phyloP scores from a whole-genome alignment of 306 rosid species.

The Cucurbita maxima region DNA sequence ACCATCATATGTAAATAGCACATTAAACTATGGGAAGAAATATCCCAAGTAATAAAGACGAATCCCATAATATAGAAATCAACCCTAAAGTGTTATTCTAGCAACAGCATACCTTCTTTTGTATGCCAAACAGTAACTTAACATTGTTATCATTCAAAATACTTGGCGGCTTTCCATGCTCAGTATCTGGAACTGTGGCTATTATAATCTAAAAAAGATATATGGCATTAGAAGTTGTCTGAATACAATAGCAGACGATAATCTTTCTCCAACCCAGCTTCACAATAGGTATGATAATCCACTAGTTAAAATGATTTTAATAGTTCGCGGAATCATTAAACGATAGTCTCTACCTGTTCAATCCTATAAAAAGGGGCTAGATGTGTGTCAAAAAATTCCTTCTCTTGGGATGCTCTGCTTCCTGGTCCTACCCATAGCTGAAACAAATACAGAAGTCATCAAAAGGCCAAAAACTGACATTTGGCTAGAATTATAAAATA shows the following conservation, averaged over 20 bases:
- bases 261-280: not conserved
- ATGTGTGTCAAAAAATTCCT: slow-evolving; percentile 70
- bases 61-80: not conserved
- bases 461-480: not conserved
- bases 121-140: slow-evolving; percentile 76
- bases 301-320: not conserved
- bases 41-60: not conserved
- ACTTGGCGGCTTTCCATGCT: slow-evolving; percentile 45
- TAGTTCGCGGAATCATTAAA: not conserved
- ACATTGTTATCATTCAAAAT: slow-evolving; percentile 74
- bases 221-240: not conserved
- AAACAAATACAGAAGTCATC: slow-evolving; percentile 12
- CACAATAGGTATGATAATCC: not conserved
- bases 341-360: slow-evolving; percentile 58
- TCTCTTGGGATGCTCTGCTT: slow-evolving; percentile 90
- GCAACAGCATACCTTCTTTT: slow-evolving; percentile 46
- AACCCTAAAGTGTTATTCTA: slow-evolving; percentile 7
- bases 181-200: slow-evolving; percentile 57
- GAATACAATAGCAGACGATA: not conserved
- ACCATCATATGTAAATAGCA: not conserved
- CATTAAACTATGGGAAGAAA: not conserved
- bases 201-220: slow-evolving; percentile 45
- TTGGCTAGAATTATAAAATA: not conserved
- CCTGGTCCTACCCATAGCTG: slow-evolving; percentile 99
- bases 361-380: slow-evolving; percentile 97